These are phyloP conservation scores for Podospora comata DNA, from an alignment of 495 filamentous ascomycete genomes.

Conservation along the genomic window DNA sequence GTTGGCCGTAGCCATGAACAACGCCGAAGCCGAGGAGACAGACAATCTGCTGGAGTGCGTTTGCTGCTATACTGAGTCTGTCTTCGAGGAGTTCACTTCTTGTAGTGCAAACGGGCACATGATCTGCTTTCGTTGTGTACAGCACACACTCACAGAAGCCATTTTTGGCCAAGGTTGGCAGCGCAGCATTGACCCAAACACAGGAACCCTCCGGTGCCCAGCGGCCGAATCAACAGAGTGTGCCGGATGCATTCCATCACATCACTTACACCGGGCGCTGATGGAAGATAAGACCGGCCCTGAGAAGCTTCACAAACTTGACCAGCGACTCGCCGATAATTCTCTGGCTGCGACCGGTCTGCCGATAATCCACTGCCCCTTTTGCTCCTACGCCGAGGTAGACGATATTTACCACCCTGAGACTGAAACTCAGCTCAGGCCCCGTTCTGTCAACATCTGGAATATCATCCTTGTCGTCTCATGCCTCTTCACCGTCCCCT, in stretches of 20 bases:
- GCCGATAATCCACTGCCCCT: constrained; percentile 81
- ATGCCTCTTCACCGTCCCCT: constrained; percentile 46
- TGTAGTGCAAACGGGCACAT: constrained; percentile 73
- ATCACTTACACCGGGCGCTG: constrained; percentile 69
- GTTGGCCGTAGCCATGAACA: constrained; percentile 67
- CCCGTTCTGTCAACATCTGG: constrained; percentile 48
- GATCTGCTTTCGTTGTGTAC: constrained; percentile 82
- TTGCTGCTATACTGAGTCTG: constrained; percentile 76
- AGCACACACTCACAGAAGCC: constrained; percentile 72
- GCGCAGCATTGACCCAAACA: constrained; percentile 67
- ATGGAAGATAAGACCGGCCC: constrained; percentile 61
- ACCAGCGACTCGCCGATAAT: constrained; percentile 72
- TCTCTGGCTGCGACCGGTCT: constrained; percentile 65
- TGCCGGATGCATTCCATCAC: constrained; percentile 62
- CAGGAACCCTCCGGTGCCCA: constrained; percentile 72
- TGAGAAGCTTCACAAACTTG: constrained; percentile 67
- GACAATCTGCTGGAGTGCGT: constrained; percentile 80
- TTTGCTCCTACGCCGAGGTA: constrained; percentile 85
- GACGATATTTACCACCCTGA: constrained; percentile 70
- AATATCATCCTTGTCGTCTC: constrained; percentile 43
- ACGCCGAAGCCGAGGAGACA: constrained; percentile 66
- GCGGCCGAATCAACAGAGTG: constrained; percentile 70
- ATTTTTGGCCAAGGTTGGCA: constrained; percentile 91
- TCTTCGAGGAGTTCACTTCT: constrained; percentile 78
- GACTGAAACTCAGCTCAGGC: constrained; percentile 41